phyloP scores from a whole-genome alignment of 116 monocot genomes.

The Phalaenopsis hybrid region DNA sequence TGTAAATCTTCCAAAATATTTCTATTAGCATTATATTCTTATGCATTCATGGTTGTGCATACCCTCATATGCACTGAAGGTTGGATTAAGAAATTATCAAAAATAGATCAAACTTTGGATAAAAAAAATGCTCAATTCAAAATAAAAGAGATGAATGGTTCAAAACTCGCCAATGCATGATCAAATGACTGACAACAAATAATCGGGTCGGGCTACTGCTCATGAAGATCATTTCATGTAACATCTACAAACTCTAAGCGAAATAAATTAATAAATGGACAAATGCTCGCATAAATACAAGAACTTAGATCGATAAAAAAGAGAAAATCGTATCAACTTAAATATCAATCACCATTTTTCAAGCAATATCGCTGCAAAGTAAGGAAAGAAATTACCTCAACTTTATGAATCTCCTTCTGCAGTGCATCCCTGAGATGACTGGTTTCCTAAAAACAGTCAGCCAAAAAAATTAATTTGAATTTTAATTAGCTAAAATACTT shows the following conservation, averaged over 20 bases:
- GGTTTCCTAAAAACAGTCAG: slow-evolving; percentile 35
- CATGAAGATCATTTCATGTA: not conserved
- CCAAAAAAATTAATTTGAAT: not conserved
- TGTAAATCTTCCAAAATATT: too few species aligned
- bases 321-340: not conserved
- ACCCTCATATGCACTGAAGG: too few species aligned
- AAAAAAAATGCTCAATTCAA: too few species aligned
- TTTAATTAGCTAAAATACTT: not conserved
- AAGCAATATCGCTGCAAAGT: not conserved
- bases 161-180: not conserved
- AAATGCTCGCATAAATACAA: not conserved
- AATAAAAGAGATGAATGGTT: too few species aligned
- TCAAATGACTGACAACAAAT: not conserved
- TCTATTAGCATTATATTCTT: too few species aligned
- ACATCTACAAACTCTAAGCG: not conserved
- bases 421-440: slow-evolving; percentile 40
- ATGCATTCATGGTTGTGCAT: too few species aligned
- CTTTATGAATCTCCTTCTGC: slow-evolving; percentile 37
- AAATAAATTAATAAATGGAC: not conserved
- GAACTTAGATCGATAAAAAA: not conserved
- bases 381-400: slow-evolving; percentile 30
- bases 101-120: too few species aligned
- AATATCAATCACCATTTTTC: not conserved
- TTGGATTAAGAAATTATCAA: too few species aligned
- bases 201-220: not conserved